phyloP scores from a whole-genome alignment of 2,329 filamentous ascomycete genomes.

The Penicillium sp. region DNA sequence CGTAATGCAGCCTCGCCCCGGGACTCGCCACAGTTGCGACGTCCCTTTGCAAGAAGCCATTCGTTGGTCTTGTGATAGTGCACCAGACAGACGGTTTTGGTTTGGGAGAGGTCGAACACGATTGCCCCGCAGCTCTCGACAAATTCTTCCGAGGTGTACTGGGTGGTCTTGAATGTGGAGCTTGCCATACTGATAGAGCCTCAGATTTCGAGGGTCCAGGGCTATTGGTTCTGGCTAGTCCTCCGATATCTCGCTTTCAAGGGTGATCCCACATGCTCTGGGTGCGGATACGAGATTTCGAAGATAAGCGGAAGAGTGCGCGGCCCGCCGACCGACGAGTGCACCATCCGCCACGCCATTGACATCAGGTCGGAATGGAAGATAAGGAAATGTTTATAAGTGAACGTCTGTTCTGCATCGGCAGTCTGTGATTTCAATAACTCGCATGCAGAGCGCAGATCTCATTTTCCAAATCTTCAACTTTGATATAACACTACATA shows the following conservation, averaged over 20 bases:
- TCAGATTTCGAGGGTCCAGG: too few relatives aligned
- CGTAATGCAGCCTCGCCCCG: not conserved
- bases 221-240: too few relatives aligned
- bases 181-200: not conserved
- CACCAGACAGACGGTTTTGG: not conserved
- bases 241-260: too few relatives aligned
- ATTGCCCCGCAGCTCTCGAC: slow-evolving; percentile 30
- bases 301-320: slow-evolving; percentile 13
- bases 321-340: slow-evolving; percentile 20
- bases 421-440: not conserved
- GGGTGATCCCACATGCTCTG: too few relatives aligned
- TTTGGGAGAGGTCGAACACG: not conserved
- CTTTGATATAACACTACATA: not conserved
- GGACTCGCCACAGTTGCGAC: not conserved
- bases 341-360: slow-evolving; percentile 16
- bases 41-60: not conserved
- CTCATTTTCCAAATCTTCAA: not conserved
- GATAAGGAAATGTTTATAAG: not conserved
- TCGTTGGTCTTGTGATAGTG: not conserved
- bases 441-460: not conserved
- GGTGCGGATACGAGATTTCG: not conserved
- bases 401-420: not conserved
- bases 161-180: not conserved
- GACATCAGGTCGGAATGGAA: not conserved
- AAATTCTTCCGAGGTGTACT: not conserved